phyloP scores from a whole-genome alignment of 73 alveolate species.

The Paramecium pentaurelia region DNA sequence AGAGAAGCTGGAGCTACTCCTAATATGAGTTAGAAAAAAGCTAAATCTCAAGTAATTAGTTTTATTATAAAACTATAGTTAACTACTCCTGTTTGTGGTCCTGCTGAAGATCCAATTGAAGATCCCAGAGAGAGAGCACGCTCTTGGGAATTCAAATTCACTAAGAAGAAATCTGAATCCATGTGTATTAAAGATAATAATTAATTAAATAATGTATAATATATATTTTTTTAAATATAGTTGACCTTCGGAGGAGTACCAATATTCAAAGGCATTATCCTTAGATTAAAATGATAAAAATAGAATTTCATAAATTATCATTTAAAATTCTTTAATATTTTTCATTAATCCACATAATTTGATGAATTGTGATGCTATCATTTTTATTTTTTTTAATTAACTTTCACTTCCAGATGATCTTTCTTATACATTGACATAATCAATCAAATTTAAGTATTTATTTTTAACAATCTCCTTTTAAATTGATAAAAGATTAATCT shows the following conservation, averaged over 20 bases:
- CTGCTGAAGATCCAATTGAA: neutral
- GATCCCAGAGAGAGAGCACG: neutral
- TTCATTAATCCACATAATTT: neutral
- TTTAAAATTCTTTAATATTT: neutral
- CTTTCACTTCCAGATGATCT: neutral
- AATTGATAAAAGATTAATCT: neutral
- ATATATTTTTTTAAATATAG: neutral
- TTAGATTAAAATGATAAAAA: neutral
- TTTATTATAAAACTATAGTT: neutral
- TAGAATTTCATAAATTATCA: neutral
- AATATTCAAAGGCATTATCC: slow-evolving; percentile 12
- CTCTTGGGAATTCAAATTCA: neutral
- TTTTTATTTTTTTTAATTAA: neutral
- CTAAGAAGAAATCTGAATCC: neutral
- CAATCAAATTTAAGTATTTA: neutral
- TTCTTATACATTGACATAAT: neutral
- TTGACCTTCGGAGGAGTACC: neutral
- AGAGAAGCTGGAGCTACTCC: neutral
- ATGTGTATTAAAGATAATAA: neutral
- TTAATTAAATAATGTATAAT: neutral
- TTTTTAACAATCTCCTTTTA: neutral
- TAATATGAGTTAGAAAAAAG: neutral
- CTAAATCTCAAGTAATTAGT: neutral
- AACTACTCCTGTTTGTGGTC: neutral
- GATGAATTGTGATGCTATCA: neutral